phyloP scores from a whole-genome alignment of 2,329 filamentous ascomycete genomes.

The Fusarium mangiferae region DNA sequence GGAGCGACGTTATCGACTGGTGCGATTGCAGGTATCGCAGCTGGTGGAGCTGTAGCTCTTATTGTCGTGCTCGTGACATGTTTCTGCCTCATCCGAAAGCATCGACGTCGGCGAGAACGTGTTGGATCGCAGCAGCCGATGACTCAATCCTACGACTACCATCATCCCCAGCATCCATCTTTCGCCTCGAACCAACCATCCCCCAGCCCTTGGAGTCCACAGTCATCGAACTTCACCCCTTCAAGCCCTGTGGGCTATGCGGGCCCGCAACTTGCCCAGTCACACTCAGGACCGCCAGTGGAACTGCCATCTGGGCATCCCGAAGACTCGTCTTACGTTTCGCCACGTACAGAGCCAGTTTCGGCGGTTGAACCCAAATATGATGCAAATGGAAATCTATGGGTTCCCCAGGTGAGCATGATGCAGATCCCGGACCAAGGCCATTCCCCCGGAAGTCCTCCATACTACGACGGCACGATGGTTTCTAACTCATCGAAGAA shows the following conservation, averaged over 20 bases:
- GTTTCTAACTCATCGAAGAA: constrained; percentile 31
- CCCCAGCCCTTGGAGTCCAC: constrained; percentile 41
- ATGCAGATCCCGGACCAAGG: constrained; percentile 40
- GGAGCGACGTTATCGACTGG: constrained; percentile 47
- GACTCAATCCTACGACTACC: constrained; percentile 39
- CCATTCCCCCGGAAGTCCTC: constrained; percentile 32
- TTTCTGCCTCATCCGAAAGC: constrained; percentile 48
- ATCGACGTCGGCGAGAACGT: constrained; percentile 20
- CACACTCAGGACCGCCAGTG: constrained; percentile 41
- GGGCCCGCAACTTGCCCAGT: constrained; percentile 32
- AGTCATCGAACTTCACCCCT: constrained; percentile 37
- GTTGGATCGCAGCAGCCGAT: constrained; percentile 40
- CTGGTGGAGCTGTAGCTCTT: constrained; percentile 50
- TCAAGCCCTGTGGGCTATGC: constrained; percentile 30
- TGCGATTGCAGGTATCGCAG: constrained; percentile 57
- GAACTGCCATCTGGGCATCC: constrained; percentile 41
- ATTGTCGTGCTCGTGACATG: constrained; percentile 42
- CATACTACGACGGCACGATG: constrained; percentile 30
- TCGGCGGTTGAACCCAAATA: constrained; percentile 42
- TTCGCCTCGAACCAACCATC: constrained; percentile 37
- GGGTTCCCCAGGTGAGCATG: constrained; percentile 50
- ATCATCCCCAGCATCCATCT: constrained; percentile 37
- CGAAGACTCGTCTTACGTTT: constrained; percentile 18
- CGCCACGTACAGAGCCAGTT: constrained; percentile 29
- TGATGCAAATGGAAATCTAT: constrained; percentile 47